Conservation (phyloP, 2,329 filamentous ascomycete genomes). For the Hymenoscyphus linearis region DNA sequence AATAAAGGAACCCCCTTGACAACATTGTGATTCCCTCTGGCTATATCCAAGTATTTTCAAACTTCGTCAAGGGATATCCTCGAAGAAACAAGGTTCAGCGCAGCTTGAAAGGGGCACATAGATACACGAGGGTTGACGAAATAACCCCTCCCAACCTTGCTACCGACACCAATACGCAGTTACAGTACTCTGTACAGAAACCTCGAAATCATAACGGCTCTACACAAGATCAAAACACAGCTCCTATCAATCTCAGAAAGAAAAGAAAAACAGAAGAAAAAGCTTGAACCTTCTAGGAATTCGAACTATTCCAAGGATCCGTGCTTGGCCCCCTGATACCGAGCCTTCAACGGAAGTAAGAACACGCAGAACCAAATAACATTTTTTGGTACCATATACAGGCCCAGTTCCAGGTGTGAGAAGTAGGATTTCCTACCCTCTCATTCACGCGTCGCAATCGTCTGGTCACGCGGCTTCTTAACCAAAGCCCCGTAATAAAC, state of each 20-base stretch:
- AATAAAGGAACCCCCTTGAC: too few relatives aligned
- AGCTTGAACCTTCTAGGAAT: not conserved
- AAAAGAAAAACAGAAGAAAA: not conserved
- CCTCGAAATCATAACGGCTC: not conserved
- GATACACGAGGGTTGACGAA: not conserved
- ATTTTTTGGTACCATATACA: too few relatives aligned
- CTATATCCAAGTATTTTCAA: too few relatives aligned
- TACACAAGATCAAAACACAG: not conserved
- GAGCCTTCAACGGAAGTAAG: too few relatives aligned
- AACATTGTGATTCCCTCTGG: too few relatives aligned
- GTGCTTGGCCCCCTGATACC: not conserved
- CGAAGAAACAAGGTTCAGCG: not conserved
- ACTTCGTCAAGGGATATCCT: not conserved
- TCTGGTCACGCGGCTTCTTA: too few relatives aligned
- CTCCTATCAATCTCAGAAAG: not conserved
- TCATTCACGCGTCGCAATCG: too few relatives aligned
- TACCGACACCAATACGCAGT: not conserved
- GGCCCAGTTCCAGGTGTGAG: too few relatives aligned
- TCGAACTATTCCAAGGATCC: not conserved
- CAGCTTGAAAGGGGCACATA: not conserved
- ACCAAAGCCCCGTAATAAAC: too few relatives aligned
- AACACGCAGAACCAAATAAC: too few relatives aligned
- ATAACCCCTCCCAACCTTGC: not conserved
- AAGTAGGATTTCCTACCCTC: too few relatives aligned
- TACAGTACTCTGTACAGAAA: too few relatives aligned